Evolutionary conservation across 148 eudicot species (phyloP).

Genomic region (Chenopodium quinoa): DNA sequence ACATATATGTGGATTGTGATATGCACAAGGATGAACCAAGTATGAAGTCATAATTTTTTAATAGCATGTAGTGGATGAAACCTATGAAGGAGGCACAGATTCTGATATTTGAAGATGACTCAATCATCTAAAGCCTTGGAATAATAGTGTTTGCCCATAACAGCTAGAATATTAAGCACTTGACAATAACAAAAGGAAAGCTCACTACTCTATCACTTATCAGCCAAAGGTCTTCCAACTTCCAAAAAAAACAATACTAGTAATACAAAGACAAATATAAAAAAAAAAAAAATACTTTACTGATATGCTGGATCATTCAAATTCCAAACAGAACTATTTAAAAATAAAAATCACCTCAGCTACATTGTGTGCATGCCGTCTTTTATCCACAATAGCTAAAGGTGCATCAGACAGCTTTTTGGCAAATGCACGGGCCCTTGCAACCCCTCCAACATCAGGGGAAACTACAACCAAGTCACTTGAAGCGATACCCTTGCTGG

Average conservation of each 20-base stretch:
- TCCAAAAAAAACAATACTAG: background rate
- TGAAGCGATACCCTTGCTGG: conserved; percentile 81
- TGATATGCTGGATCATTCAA: background rate
- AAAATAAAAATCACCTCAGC: conserved; percentile 58
- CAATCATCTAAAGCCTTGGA: background rate
- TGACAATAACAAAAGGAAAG: background rate
- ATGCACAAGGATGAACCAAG: background rate
- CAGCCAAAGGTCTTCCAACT: background rate
- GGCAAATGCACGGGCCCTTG: conserved; percentile 96
- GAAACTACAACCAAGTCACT: conserved; percentile 91
- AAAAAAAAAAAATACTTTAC: background rate
- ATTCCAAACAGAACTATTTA: background rate
- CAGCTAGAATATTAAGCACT: background rate
- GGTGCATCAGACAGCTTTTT: conserved; percentile 96
- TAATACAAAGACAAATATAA: background rate
- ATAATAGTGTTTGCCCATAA: background rate
- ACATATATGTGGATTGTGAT: background rate
- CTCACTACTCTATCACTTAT: background rate
- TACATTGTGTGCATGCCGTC: conserved; percentile 86
- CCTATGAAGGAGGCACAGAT: background rate
- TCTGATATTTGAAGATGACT: background rate
- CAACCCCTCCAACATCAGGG: conserved; percentile 99
- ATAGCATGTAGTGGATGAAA: background rate
- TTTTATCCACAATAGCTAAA: conserved; percentile 92
- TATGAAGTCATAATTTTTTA: too few relatives aligned